Evolutionary conservation across 768 basidiomycete species (phyloP).

Genomic region (Steccherinum ochraceum): DNA sequence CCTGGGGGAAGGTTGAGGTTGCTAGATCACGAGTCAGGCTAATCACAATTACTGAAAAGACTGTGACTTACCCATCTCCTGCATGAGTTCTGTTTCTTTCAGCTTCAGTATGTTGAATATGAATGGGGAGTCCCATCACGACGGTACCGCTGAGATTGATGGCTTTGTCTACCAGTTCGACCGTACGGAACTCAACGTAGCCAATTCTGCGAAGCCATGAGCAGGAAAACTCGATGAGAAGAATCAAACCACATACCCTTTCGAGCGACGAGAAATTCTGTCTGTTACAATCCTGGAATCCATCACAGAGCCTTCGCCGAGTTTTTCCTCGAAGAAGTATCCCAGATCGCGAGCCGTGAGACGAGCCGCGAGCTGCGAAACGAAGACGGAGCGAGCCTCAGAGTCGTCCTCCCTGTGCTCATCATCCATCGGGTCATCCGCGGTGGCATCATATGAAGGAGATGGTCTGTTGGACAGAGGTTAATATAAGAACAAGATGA

Average conservation of each 20-base stretch:
- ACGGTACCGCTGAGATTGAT: conserved; percentile 87
- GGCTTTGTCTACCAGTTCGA: conserved; percentile 90
- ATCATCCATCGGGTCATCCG: conserved; percentile 66
- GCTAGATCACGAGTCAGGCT: no score
- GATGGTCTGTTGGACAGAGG: conserved; percentile 51
- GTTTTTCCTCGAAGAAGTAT: conserved; percentile 97
- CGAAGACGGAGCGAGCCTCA: conserved; percentile 97
- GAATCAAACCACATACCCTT: conserved; percentile 62
- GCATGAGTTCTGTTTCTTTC: conserved; percentile 88
- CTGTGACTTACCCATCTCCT: conserved; percentile 75
- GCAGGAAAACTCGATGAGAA: not conserved
- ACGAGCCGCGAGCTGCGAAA: conserved; percentile 95
- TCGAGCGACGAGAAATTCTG: conserved; percentile 90
- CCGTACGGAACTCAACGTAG: conserved; percentile 92
- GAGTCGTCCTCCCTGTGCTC: conserved; percentile 94
- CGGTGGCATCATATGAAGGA: conserved; percentile 60
- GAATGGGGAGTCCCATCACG: conserved; percentile 97
- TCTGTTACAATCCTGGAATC: conserved; percentile 97
- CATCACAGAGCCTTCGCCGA: conserved; percentile 90
- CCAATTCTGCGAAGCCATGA: conserved; percentile 61
- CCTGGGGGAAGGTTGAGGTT: conserved; percentile 83
- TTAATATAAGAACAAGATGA: conserved; percentile 6
- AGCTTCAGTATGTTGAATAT: conserved; percentile 94
- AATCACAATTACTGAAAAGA: no score
- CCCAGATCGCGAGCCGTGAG: conserved; percentile 96